phyloP scores from a whole-genome alignment of 495 filamentous ascomycete genomes.

The Monascus purpureus region DNA sequence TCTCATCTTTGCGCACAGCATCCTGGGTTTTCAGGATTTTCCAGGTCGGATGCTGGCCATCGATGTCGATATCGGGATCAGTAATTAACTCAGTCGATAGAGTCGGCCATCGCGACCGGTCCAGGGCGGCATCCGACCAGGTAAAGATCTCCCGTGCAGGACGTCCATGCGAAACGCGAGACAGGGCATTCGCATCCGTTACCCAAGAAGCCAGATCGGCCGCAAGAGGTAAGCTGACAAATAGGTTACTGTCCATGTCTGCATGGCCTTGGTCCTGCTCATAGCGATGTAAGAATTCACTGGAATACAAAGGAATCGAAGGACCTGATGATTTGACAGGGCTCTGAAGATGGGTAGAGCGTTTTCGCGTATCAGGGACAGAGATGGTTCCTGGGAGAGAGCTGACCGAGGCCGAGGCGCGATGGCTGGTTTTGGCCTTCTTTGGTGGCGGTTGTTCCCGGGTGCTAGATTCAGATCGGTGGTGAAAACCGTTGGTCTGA shows the following conservation, averaged over 20 bases:
- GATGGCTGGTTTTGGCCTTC: conserved; percentile 64
- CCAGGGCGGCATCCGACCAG: conserved; percentile 36
- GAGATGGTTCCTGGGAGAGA: conserved; percentile 31
- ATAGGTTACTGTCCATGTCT: conserved; percentile 41
- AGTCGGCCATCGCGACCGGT: conserved; percentile 37
- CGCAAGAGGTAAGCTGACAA: conserved; percentile 53
- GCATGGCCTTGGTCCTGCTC: conserved; percentile 40
- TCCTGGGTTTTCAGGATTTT: conserved; percentile 54
- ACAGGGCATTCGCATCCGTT: conserved; percentile 40
- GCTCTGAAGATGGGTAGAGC: conserved; percentile 33
- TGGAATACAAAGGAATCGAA: conserved; percentile 44
- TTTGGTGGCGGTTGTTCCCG: conserved; percentile 52
- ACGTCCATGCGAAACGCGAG: conserved; percentile 25
- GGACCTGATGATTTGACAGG: conserved; percentile 37
- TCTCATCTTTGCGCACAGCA: conserved; percentile 46
- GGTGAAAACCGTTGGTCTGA: conserved; percentile 21
- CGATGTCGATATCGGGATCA: conserved; percentile 25
- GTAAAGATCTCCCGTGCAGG: conserved; percentile 34
- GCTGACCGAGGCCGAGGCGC: conserved; percentile 52
- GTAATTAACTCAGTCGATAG: conserved; percentile 34
- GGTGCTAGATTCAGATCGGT: conserved; percentile 34
- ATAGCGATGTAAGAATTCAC: conserved; percentile 57
- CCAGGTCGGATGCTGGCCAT: conserved; percentile 44
- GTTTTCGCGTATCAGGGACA: conserved; percentile 38
- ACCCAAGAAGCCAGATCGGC: conserved; percentile 60